phyloP scores from a whole-genome alignment of 73 alveolate species.

The Urostyla sp. region DNA sequence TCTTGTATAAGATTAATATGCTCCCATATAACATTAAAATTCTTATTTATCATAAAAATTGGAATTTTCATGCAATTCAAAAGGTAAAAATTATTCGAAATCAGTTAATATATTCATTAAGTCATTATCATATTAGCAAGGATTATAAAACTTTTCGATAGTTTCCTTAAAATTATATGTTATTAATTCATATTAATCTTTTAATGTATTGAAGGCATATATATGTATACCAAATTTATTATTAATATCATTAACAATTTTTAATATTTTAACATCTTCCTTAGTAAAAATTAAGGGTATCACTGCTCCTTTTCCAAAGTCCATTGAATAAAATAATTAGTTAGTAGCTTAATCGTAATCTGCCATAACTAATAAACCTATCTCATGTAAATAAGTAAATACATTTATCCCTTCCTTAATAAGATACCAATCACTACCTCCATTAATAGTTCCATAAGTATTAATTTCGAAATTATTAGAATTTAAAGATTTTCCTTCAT shows the following conservation, averaged over 20 bases:
- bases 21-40: constrained; percentile 86
- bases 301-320: constrained; percentile 87
- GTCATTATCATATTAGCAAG: no score
- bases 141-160: no score
- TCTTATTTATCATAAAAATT: constrained; percentile 70
- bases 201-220: constrained; percentile 89
- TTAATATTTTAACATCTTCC: constrained; percentile 66
- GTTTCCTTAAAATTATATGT: constrained; percentile 73
- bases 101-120: background rate
- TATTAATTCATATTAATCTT: constrained; percentile 78
- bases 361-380: constrained; percentile 88
- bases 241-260: constrained; percentile 75
- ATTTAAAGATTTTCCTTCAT: no score
- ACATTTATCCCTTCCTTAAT: no score
- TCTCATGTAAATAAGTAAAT: no score
- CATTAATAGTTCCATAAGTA: no score
- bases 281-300: no score
- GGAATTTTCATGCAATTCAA: constrained; percentile 56
- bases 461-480: no score
- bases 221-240: no score
- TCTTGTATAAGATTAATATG: constrained; percentile 72
- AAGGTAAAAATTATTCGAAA: background rate
- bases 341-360: constrained; percentile 74
- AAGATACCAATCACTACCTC: no score
- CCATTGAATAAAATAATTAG: constrained; percentile 73